Conservation (phyloP, 176 grass and related monocot species). For the Tuctoria greenei region DNA sequence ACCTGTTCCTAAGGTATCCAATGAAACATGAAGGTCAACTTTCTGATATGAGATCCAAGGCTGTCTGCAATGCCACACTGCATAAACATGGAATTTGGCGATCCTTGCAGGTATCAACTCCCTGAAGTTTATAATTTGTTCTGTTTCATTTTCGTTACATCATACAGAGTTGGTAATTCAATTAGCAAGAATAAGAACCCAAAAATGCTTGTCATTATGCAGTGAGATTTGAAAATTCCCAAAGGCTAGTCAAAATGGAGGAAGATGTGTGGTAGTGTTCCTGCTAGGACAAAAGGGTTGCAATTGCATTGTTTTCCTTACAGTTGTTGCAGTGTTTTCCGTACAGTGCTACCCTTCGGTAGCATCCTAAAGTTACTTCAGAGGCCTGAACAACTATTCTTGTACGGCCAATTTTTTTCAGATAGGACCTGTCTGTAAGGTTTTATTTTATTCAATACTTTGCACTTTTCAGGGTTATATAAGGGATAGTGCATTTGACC, state of each 20-base stretch:
- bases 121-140: slow-evolving; percentile 16
- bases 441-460: slow-evolving; percentile 18
- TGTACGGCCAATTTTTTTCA: background rate
- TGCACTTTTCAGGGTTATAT: slow-evolving; percentile 63
- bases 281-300: background rate
- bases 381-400: background rate
- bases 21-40: slow-evolving; percentile 86
- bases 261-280: background rate
- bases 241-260: slow-evolving; percentile 1
- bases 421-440: background rate
- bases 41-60: slow-evolving; percentile 60
- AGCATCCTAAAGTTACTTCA: background rate
- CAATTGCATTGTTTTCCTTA: background rate
- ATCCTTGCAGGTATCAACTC: slow-evolving; percentile 65
- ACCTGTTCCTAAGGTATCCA: slow-evolving; percentile 72
- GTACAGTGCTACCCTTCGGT: background rate
- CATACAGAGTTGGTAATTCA: slow-evolving; percentile 7
- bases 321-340: background rate
- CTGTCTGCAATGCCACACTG: slow-evolving; percentile 81
- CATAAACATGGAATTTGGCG: slow-evolving; percentile 68
- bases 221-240: background rate
- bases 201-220: background rate
- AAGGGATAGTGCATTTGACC: slow-evolving; percentile 79
- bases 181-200: slow-evolving; percentile 9
- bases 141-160: slow-evolving; percentile 24